Percentiles rank a stretch among this genome's conserved stretches.
phyloP scores from a whole-genome alignment of 2,329 filamentous ascomycete species.

The Curvularia verruculosa region DNA sequence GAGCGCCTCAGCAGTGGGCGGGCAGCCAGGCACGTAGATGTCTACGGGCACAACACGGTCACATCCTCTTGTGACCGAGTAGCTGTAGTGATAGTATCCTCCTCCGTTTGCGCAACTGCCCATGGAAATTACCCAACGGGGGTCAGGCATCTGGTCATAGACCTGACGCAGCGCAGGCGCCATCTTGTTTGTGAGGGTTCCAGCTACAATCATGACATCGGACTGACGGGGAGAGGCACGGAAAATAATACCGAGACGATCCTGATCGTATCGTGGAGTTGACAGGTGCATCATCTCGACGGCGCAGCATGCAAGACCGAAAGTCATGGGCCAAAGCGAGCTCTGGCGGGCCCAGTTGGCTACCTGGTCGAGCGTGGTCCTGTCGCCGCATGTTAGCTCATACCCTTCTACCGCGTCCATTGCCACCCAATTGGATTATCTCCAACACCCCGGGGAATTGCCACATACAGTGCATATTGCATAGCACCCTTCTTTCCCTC shows the following conservation, averaged over 20 bases:
- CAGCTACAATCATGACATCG: constrained; percentile 94
- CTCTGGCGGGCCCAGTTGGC: constrained; percentile 86
- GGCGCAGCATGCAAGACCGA: constrained; percentile 88
- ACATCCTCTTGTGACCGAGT: constrained; percentile 77
- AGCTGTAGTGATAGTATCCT: constrained; percentile 87
- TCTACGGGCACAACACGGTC: constrained; percentile 84
- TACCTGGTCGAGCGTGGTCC: constrained; percentile 80
- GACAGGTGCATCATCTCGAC: constrained; percentile 95
- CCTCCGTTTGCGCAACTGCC: constrained; percentile 84
- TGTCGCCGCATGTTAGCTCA: constrained; percentile 46
- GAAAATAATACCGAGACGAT: constrained; percentile 90
- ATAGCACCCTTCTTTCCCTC: constrained; percentile 78
- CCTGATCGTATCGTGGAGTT: constrained; percentile 89
- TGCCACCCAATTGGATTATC: neutral
- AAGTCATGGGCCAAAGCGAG: constrained; percentile 92
- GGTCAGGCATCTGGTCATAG: constrained; percentile 95
- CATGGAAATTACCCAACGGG: constrained; percentile 86
- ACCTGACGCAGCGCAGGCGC: constrained; percentile 86
- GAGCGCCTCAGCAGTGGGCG: constrained; percentile 61
- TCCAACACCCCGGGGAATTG: neutral
- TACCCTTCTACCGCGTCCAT: neutral
- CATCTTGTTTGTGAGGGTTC: constrained; percentile 96
- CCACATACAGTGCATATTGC: constrained; percentile 83
- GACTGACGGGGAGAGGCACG: constrained; percentile 87
- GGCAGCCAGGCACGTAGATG: constrained; percentile 79